Evolutionary conservation across 148 eudicot genomes (phyloP).

Genomic region (Simmondsia chinensis): DNA sequence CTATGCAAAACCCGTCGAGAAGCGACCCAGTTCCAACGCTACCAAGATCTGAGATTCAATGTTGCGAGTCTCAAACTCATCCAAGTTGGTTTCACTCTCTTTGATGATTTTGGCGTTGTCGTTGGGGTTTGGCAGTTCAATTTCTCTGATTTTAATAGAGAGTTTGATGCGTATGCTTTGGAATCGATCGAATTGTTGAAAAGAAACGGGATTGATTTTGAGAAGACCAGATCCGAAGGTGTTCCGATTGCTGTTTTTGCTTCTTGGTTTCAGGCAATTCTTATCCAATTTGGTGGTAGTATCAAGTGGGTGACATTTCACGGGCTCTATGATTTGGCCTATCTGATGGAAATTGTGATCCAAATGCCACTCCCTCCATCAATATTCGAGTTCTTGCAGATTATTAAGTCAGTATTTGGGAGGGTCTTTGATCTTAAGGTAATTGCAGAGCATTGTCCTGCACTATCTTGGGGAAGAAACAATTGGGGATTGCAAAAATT

Average conservation of each 20-base stretch:
- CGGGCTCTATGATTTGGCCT: background rate
- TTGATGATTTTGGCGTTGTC: background rate
- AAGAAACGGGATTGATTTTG: background rate
- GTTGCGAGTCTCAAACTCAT: background rate
- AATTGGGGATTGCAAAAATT: too few relatives aligned
- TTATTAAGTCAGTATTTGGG: background rate
- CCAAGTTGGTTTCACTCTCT: background rate
- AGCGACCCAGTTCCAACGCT: background rate
- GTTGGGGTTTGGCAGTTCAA: background rate
- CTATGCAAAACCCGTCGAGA: background rate
- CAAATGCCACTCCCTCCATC: background rate
- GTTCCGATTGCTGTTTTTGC: background rate
- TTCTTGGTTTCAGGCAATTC: background rate
- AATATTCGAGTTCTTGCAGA: background rate
- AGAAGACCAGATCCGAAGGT: background rate
- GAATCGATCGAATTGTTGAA: too few relatives aligned
- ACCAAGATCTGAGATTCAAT: background rate
- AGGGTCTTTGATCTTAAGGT: background rate
- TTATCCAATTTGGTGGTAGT: background rate
- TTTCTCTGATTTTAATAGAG: background rate
- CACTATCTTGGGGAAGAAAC: background rate
- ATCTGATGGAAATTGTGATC: background rate
- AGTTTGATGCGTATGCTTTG: background rate
- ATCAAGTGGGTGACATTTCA: constrained; percentile 2
- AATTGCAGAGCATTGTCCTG: background rate